Evolutionary conservation across 495 filamentous ascomycete species (phyloP), one percentile per base, ranked within the genome.

Genomic region (Tuber magnatum): DNA sequence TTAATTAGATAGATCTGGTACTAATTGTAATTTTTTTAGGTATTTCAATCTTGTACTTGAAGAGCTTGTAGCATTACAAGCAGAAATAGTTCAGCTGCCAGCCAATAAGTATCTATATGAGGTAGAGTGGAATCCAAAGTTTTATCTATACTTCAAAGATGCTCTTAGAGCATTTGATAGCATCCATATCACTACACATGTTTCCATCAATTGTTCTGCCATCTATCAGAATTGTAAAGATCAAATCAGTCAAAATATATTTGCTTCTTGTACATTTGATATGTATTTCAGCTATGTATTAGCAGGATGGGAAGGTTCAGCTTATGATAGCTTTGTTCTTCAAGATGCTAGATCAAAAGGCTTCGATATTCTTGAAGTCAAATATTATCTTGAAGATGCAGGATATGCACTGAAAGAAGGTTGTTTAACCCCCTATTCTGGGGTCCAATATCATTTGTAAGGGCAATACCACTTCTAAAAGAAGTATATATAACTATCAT

Each of bases 151-250:
- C 68, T 77, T n/a, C n/a, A n/a, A n/a, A n/a, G n/a, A n/a, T n/a
- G n/a, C n/a, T n/a, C n/a, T n/a, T n/a, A n/a, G n/a, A 16, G 78
- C 72, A 43, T 10, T 76, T 24, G 72, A 80, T 70, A 69, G 78
- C 6, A 80, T 73, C 61, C 73, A 80, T 73, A 75, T 80, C 14
- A 20, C 38, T 1, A 42, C 43, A 1, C n/a, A 76, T 28, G 65
- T 80, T 46, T n/a, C 4, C 3, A 1, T 10, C 8, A 10, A 1
- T 5, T 10, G 1, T 5, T 1, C 9, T 1, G 41, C 9, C 1
- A 1, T 1, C 9, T 42, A 42, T 42, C 3, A 10, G 1, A 42
- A 42, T 10, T 1, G 41, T 5, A 42, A 42, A 10, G 3, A 10
- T 1, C 3, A 5, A 42, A 6, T 56, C 1, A 8, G n/a, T n/a